Conservation (phyloP, 148 eudicot genomes). For the Talinum fruticosum region DNA sequence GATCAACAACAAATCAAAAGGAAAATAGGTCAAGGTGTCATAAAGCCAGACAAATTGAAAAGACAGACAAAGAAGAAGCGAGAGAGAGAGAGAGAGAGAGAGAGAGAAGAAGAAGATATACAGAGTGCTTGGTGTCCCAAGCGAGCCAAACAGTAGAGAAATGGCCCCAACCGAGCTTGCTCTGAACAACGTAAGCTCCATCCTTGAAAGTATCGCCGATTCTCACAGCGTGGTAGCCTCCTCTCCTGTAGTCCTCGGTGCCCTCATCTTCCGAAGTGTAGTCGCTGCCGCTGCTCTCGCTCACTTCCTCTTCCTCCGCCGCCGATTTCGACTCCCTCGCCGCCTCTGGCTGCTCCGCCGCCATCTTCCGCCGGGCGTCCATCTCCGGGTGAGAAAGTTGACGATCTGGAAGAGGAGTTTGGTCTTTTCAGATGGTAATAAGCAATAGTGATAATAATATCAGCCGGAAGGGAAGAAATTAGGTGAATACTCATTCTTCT, state of each 20-base stretch:
- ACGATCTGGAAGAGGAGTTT: constrained; percentile 12
- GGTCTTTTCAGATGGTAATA: not conserved
- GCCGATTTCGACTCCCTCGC: constrained; percentile 13
- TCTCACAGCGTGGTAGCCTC: constrained; percentile 76
- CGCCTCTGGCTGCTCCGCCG: constrained; percentile 18
- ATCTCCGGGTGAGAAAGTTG: constrained; percentile 10
- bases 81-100: not conserved
- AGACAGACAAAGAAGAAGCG: not conserved
- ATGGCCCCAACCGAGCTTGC: constrained; percentile 92
- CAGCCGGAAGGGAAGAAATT: not conserved
- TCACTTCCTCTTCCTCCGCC: constrained; percentile 40
- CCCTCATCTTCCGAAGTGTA: constrained; percentile 55
- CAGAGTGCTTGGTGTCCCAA: constrained; percentile 58
- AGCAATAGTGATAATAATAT: not conserved
- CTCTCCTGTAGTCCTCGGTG: constrained; percentile 46
- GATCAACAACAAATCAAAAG: constrained; percentile 8
- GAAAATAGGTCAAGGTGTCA: not conserved
- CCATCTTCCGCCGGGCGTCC: constrained; percentile 21
- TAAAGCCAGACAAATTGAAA: not conserved
- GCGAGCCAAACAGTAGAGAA: constrained; percentile 97
- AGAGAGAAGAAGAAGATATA: constrained; percentile 6
- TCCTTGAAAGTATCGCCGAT: constrained; percentile 70
- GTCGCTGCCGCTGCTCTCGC: constrained; percentile 41
- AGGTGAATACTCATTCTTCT: not conserved
- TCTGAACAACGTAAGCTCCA: constrained; percentile 65